A percentile compares a stretch with the other conserved stretches of the same genome.
Conservation (phyloP, 1,284 basidiomycete species). For the Sporisorium reilianum region DNA sequence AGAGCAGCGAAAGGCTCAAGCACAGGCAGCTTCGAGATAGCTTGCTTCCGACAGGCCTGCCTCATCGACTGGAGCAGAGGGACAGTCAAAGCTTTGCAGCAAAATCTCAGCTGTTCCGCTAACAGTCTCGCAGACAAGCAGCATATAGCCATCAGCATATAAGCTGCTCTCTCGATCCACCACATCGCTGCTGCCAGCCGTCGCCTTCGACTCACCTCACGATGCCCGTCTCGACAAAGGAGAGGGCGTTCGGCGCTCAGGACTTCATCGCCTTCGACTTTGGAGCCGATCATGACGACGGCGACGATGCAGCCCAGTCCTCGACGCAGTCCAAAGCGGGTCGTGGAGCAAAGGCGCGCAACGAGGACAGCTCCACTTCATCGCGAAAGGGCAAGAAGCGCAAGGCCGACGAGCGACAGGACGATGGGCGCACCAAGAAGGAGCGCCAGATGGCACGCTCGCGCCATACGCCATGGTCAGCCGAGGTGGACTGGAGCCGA, state of each 20-base stretch:
- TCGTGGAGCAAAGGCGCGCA: slow-evolving; percentile 15
- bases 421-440: slow-evolving; percentile 73
- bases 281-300: slow-evolving; percentile 35
- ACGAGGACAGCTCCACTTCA: slow-evolving; percentile 7
- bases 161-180: not conserved
- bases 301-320: slow-evolving; percentile 15
- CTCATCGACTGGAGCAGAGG: not conserved
- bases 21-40: not conserved
- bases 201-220: not conserved
- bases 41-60: not conserved
- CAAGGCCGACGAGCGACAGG: slow-evolving; percentile 54
- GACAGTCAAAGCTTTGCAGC: not conserved
- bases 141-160: not conserved
- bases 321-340: slow-evolving; percentile 9
- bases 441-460: slow-evolving; percentile 75
- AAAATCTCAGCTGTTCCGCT: not conserved
- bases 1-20: not conserved
- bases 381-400: slow-evolving; percentile 53
- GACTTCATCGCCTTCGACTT: slow-evolving; percentile 65
- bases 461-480: slow-evolving; percentile 82
- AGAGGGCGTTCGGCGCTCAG: slow-evolving; percentile 42
- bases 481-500: slow-evolving; percentile 80
- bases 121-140: not conserved
- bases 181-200: too few species aligned
- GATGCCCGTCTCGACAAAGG: slow-evolving; percentile 34